Evolutionary conservation across 768 basidiomycete genomes (phyloP).

Genomic region (Agrocybe chaxingu): DNA sequence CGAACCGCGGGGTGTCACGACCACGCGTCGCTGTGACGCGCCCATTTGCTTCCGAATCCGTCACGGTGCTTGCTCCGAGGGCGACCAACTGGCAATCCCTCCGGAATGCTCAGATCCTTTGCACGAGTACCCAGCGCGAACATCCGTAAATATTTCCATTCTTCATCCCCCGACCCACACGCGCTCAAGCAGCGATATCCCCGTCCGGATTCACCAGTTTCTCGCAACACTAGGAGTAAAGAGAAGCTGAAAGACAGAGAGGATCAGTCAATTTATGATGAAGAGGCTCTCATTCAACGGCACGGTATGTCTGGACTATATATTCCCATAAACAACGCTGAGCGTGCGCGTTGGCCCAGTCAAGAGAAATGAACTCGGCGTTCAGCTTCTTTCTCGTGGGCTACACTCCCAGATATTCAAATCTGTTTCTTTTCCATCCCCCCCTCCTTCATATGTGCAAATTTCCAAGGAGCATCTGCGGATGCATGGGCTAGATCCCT

Average conservation of each 20-base stretch:
- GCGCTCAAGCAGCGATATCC: no score
- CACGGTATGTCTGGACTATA: background rate
- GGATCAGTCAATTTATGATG: background rate
- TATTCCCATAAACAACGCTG: background rate
- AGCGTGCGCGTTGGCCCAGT: conserved; percentile 27
- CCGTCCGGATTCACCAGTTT: no score
- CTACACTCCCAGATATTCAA: conserved; percentile 84
- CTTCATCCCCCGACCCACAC: no score
- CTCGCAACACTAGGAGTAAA: no score
- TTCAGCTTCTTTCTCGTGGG: conserved; percentile 83
- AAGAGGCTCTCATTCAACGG: background rate
- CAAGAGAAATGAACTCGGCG: conserved; percentile 86
- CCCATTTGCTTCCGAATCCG: no score
- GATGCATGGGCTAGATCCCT: conserved; percentile 78
- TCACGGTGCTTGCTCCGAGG: background rate
- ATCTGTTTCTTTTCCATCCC: conserved; percentile 59
- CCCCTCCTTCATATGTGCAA: conserved; percentile 58
- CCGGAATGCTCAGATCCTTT: background rate
- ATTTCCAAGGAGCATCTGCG: conserved; percentile 80
- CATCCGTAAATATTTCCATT: no score
- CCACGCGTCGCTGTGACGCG: background rate
- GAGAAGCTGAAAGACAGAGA: no score
- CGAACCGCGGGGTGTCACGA: conserved; percentile 1
- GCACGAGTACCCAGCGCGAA: background rate
- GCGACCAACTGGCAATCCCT: background rate